phyloP scores from a whole-genome alignment of 345 rosid species.

The Melaleuca quinquenervia region DNA sequence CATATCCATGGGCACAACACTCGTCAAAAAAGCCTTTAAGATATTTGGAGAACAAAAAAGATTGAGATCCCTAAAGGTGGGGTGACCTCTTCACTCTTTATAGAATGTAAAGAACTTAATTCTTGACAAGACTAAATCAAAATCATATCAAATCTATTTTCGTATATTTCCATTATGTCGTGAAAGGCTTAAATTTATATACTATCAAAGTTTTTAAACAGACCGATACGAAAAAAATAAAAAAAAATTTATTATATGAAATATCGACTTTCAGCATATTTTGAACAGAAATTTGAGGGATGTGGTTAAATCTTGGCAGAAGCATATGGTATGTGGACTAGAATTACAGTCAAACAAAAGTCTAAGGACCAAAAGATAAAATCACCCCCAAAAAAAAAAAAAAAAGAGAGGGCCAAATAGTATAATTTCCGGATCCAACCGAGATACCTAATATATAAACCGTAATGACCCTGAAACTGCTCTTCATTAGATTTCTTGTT shows the following conservation, averaged over 20 bases:
- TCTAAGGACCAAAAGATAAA: background rate
- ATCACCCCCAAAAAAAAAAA: background rate
- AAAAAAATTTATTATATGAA: no score
- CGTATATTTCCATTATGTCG: background rate
- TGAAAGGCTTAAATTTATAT: background rate
- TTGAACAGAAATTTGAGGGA: background rate
- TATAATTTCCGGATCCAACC: background rate
- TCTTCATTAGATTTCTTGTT: background rate
- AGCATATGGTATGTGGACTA: background rate
- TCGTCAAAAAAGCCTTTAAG: background rate
- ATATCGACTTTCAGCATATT: no score
- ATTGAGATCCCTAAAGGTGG: background rate
- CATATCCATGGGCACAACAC: accelerated
- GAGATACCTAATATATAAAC: background rate
- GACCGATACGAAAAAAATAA: no score
- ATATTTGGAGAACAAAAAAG: accelerated
- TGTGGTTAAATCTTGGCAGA: background rate
- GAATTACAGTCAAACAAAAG: background rate
- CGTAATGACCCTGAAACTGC: background rate
- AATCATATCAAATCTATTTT: background rate
- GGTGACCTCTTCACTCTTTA: background rate
- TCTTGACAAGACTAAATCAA: background rate
- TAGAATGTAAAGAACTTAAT: background rate
- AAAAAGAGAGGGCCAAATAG: background rate
- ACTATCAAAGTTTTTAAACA: accelerated